Evolutionary conservation across 1,284 basidiomycete species (phyloP), one percentile per base, ranked within the genome.

Genomic region (Sanghuangporus baumii): DNA sequence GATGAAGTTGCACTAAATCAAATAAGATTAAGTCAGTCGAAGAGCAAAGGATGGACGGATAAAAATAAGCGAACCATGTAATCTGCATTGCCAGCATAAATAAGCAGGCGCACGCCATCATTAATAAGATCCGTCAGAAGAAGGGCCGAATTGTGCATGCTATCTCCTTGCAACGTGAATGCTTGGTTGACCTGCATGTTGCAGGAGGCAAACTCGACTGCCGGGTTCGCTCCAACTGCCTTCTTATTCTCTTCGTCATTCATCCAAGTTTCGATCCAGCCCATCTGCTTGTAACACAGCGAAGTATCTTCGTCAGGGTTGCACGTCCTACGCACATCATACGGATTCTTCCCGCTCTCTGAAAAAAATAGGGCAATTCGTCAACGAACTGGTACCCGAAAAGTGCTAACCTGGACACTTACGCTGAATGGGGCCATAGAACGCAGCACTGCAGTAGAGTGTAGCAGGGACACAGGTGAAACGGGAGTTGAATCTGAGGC

Each of bases 321-420:
- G 70, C 96, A 98, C 65, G 79, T 80, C 66, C 75, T 80, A 62
- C 95, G 86, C 9, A 95, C 89, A 69, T 98, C 96, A 73, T 96
- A 96, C 37, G 89, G 83, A 74, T 90, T 90, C 46, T 80, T 71
- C 6, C 85, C 87, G 50, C 61, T 64, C 43, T 66, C 65, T 67
- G 51, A 6, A n/a, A n/a, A n/a, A n/a, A 34, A 47, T 6, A 31
- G n/a, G 16, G 16, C 6, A 5, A 18, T 18, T 3, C 20, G 9
- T 46, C 43, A 46, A 7, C 14, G 7, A n/a, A 46, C 7, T 46
- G 40, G 3, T 41, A 18, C 16, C n/a, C 43, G 16, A 18, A n/a
- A 2, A 46, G 9, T 46, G 3, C 37, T 9, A 14, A 36, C 6
- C 6, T 14, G 51, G 31, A 78, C 26, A 31, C 86, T 71, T 74